Evolutionary conservation across 306 rosid genomes (phyloP), one percentile per base, ranked within the genome.

Genomic region (Dryas drummondii): DNA sequence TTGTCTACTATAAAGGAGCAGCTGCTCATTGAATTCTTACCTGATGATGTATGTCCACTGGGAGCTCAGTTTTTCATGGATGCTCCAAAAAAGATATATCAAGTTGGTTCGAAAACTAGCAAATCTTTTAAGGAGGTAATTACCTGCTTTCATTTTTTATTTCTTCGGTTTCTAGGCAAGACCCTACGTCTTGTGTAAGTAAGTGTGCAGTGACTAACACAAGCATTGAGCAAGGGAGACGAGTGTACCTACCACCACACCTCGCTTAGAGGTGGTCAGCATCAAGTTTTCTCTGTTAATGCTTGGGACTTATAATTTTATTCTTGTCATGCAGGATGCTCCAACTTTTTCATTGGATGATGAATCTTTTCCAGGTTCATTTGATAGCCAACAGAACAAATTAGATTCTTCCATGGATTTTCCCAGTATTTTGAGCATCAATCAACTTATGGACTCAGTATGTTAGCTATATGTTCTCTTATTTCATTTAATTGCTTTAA

Each of bases 391-490:
- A 50, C 85, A 80, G 78, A 70, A 81, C 32, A 79, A 42, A 74
- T 46, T 76, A 22, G 87, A 80, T 6, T 69, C 84, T 73, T 79
- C 87, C 17, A 6, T 49, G 11, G 91, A 85, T 61, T 75, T 45
- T 74, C 91, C 89, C 55, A 51, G 40, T 71, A 82, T 90, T 76
- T 82, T 92, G 86, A 84, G 90, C 47, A 98, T 93, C 66, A 74
- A 89, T 86, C 93, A 92, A 86, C 89, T 96, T 66, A 78, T 96
- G 80, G 98, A 96, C 85, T 90, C 91, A 57, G 99, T 96, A 90
- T 27, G 92, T 86, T 79, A 60, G 72, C 76, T 79, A 66, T 74
- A 42, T 56, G 10, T 71, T 45, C 68, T 77, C 63, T 32, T 64
- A 71, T 67, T 74, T 41, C 15, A 72, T 80, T 71, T 57, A 6